These are phyloP conservation scores for Gossypium davidsonii DNA, from an alignment of 441 rosid species.

Conservation along the genomic window DNA sequence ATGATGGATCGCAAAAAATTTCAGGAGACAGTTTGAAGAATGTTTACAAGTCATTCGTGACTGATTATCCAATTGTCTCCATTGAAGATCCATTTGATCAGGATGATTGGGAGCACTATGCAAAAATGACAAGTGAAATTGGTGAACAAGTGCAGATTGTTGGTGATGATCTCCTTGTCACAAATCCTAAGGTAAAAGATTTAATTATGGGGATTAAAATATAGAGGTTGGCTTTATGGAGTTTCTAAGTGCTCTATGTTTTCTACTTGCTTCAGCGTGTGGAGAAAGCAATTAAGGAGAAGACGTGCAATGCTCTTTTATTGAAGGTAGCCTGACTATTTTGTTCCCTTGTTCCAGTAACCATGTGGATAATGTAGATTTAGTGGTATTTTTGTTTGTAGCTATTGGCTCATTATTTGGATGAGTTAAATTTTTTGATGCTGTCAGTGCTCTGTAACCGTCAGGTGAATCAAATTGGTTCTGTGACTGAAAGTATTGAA, in stretches of 20 bases:
- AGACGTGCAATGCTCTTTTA: conserved; percentile 39
- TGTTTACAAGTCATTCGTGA: conserved; percentile 33
- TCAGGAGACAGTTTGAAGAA: conserved; percentile 40
- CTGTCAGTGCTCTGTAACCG: not conserved
- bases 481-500: conserved; percentile 44
- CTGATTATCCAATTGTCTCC: conserved; percentile 41
- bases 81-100: conserved; percentile 51
- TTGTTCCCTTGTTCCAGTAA: not conserved
- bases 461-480: conserved; percentile 45
- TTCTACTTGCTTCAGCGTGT: conserved; percentile 32
- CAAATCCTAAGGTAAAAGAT: conserved; percentile 35
- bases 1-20: conserved; percentile 39
- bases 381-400: not conserved
- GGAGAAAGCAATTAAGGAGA: conserved; percentile 34
- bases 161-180: conserved; percentile 49
- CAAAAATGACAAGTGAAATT: conserved; percentile 37
- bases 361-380: not conserved
- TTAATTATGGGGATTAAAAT: not conserved
- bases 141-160: conserved; percentile 41
- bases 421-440: not conserved
- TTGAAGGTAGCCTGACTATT: conserved; percentile 26
- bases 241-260: not conserved
- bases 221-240: not conserved
- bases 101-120: conserved; percentile 44
- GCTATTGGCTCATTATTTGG: not conserved